Evolutionary conservation across 2,329 filamentous ascomycete genomes (phyloP), one percentile per base, ranked within the genome.

Genomic region (Diaporthe nobilis): DNA sequence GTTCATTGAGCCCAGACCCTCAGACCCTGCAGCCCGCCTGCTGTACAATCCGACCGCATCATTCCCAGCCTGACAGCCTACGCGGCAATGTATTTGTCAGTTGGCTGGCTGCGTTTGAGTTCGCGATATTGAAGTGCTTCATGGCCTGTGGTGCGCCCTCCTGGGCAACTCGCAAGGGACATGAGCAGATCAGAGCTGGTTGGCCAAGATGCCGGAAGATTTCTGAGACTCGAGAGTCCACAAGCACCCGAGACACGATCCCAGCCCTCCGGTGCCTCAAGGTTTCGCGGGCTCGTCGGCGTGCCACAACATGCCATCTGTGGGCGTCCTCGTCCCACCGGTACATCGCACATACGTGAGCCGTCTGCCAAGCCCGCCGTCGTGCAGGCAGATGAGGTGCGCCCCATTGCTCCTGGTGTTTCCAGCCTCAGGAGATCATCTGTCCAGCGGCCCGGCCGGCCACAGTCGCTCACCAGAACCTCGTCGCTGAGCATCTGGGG

Each of bases 21-120:
- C 65, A 53, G 65, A 68, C 65, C 47, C 65, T 68, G 22, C 58
- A 42, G 58, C 28, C 9, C 17, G 25, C 42, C 44, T 39, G 10
- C 31, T 31, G 39, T 65, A 10, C 37, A 28, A 44, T 7, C 60
- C 60, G 17, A 25, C 39, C 17, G 28, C 51, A 9, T 49, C 42
- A 34, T 31, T 49, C 28, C 9, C 57, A 28, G 9, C 57, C 57
- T 34, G 17, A 4, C 17, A 17, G 9, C 25, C 60, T 47, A 34
- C 20, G 9, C 25, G 25, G 17, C 60, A 47, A 12, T 22, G 39
- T 7, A 31, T 63, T 22, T 65, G 60, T 65, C 60, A 47, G 6
- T 8, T 31, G 15, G 42, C 17, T 25, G 42, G 60, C 17, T 39
- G 42, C 37, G 25, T 8, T 67, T 51, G 3, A 6, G n/a, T 31